phyloP scores from a whole-genome alignment of 129 eudicot genomes.

The Ambrosia trifida region DNA sequence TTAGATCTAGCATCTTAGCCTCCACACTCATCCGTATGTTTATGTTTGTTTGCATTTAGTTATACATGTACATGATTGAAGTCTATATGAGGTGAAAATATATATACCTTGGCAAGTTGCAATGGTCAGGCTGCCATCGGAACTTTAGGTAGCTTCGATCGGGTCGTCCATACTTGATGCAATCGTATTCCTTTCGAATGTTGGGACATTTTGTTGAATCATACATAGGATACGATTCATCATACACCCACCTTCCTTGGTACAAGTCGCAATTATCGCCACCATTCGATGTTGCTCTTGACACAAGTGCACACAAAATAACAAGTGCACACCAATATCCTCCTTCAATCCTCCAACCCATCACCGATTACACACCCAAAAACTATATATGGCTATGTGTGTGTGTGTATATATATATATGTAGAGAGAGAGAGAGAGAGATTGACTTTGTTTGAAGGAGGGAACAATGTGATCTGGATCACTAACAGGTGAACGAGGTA shows the following conservation, averaged over 20 bases:
- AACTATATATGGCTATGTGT: too few species aligned
- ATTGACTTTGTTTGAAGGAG: background rate
- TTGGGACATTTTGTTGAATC: constrained; percentile 50
- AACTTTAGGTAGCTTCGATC: constrained; percentile 48
- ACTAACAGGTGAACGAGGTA: constrained; percentile 5
- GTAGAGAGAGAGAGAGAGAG: constrained; percentile 12
- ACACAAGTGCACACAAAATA: constrained; percentile 15
- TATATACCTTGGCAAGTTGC: too few species aligned
- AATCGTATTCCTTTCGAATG: constrained; percentile 58
- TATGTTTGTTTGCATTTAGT: too few species aligned
- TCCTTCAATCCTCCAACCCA: constrained; percentile 17
- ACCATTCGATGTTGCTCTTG: constrained; percentile 6
- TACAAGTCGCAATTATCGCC: constrained; percentile 38
- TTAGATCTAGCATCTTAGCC: too few species aligned
- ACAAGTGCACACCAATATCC: constrained; percentile 27
- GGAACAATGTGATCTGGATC: constrained; percentile 24
- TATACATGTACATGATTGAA: too few species aligned
- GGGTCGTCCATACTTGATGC: constrained; percentile 58
- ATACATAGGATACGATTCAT: constrained; percentile 51
- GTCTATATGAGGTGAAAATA: too few species aligned
- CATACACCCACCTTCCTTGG: constrained; percentile 57
- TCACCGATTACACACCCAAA: background rate
- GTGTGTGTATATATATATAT: too few species aligned
- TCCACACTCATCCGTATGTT: too few species aligned
- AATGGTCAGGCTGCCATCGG: too few species aligned